Evolutionary conservation across 768 basidiomycete species (phyloP).

Genomic region (Lentinula sp.): DNA sequence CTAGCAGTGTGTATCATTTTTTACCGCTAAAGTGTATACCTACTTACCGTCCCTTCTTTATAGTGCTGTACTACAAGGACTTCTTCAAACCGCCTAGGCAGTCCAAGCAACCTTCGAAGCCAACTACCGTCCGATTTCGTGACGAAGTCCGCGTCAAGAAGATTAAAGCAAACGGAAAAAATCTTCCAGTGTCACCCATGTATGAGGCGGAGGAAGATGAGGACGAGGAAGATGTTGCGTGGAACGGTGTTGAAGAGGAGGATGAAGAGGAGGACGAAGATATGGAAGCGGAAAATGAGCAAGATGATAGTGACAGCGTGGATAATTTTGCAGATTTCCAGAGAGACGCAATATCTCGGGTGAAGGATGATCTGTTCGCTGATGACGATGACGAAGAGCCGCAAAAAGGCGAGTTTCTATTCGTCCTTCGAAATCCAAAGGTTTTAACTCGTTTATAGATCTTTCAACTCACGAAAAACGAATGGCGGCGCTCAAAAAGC

Average conservation of each 20-base stretch:
- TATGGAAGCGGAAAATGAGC: constrained; percentile 19
- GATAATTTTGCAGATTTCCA: constrained; percentile 24
- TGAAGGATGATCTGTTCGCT: constrained; percentile 77
- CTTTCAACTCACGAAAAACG: constrained; percentile 78
- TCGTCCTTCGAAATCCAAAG: constrained; percentile 9
- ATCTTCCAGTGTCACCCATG: constrained; percentile 43
- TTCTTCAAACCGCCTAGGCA: constrained; percentile 68
- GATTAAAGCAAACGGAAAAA: constrained; percentile 69
- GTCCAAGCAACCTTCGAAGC: constrained; percentile 15
- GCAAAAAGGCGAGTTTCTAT: constrained; percentile 18
- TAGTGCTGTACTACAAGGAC: constrained; percentile 67
- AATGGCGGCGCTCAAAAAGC: constrained; percentile 62
- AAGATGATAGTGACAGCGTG: constrained; percentile 19
- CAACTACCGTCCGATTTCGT: constrained; percentile 67
- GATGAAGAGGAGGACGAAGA: constrained; percentile 17
- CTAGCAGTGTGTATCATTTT: constrained; percentile 28
- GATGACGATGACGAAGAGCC: constrained; percentile 52
- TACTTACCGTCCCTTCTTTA: constrained; percentile 5
- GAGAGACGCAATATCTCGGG: constrained; percentile 52
- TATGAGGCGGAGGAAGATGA: constrained; percentile 26
- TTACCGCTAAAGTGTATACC: neutral
- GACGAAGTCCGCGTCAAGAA: constrained; percentile 78
- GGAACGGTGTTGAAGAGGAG: constrained; percentile 24
- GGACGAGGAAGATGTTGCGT: constrained; percentile 30
- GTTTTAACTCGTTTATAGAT: constrained; percentile 26